phyloP scores from a whole-genome alignment of 1,284 basidiomycete genomes.

The Tetrapyrgos nigripes region DNA sequence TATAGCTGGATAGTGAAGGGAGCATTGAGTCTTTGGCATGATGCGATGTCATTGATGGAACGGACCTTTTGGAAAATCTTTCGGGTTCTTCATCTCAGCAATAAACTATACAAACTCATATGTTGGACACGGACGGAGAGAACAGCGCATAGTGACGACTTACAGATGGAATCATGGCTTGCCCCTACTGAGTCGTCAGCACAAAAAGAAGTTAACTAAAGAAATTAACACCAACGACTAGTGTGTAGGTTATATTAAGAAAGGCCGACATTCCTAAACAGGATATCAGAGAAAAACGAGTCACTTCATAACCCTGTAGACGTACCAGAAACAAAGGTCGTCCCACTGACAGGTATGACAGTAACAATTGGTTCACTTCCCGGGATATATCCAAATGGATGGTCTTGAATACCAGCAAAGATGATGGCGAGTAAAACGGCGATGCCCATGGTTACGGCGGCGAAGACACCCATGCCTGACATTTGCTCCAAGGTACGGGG shows the following conservation, averaged over 20 bases:
- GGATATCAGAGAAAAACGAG: slow-evolving; percentile 1
- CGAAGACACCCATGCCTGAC: slow-evolving; percentile 47
- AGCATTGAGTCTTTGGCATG: background rate
- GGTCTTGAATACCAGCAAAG: slow-evolving; percentile 57
- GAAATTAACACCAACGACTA: too few relatives aligned
- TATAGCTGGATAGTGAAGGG: slow-evolving; percentile 34
- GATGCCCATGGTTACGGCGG: slow-evolving; percentile 60
- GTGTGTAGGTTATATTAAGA: slow-evolving; percentile 62
- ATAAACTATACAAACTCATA: slow-evolving; percentile 44
- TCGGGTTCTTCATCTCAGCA: slow-evolving; percentile 63
- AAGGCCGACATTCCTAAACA: slow-evolving; percentile 50
- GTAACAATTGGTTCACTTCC: slow-evolving; percentile 47
- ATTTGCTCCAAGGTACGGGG: slow-evolving; percentile 62
- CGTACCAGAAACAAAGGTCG: slow-evolving; percentile 60
- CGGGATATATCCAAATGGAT: slow-evolving; percentile 46
- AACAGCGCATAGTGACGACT: slow-evolving; percentile 3
- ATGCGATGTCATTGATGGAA: slow-evolving; percentile 21
- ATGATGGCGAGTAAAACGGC: slow-evolving; percentile 61
- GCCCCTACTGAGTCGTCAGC: too few relatives aligned
- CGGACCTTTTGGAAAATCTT: slow-evolving; percentile 67
- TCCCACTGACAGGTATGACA: slow-evolving; percentile 46
- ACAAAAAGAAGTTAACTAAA: too few relatives aligned
- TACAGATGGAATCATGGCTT: slow-evolving; percentile 54
- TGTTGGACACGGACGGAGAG: slow-evolving; percentile 6
- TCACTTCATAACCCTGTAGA: slow-evolving; percentile 35